Percentiles rank a stretch among this genome's conserved stretches.
These are phyloP conservation scores for Lodderomyces jiufengensis DNA, from an alignment of 1,139 yeast species.

Conservation along the genomic window DNA sequence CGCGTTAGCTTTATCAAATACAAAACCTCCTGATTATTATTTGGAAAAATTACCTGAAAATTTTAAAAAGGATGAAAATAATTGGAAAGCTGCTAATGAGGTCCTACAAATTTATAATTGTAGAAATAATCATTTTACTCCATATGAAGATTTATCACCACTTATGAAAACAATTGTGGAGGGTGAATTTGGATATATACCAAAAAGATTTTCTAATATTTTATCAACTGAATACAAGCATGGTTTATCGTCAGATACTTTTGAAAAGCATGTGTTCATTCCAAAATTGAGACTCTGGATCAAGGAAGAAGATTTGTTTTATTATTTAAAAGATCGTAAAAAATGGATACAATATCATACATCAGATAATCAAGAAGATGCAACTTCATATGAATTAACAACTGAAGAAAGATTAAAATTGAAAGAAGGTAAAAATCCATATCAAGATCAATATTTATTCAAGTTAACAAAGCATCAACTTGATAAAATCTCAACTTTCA, in stretches of 20 bases:
- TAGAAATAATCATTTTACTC: constrained; percentile 43
- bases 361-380: neutral
- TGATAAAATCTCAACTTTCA: constrained; percentile 17
- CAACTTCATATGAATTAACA: constrained; percentile 24
- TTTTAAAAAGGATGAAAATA: constrained; percentile 15
- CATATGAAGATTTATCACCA: constrained; percentile 29
- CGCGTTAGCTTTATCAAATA: constrained; percentile 28
- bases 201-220: constrained; percentile 24
- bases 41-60: constrained; percentile 5
- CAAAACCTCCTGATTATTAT: constrained; percentile 15
- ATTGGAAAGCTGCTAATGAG: constrained; percentile 17
- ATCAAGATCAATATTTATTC: constrained; percentile 9
- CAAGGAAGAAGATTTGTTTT: constrained; percentile 19
- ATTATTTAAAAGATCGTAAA: constrained; percentile 17
- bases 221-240: constrained; percentile 27
- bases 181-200: constrained; percentile 34
- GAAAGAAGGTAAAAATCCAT: constrained; percentile 15
- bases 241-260: constrained; percentile 19
- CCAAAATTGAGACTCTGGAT: constrained; percentile 35
- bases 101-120: constrained; percentile 37
- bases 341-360: constrained; percentile 1
- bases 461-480: constrained; percentile 21
- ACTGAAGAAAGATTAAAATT: constrained; percentile 20
- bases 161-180: constrained; percentile 28
- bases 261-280: constrained; percentile 25